Conservation (phyloP, 768 basidiomycete species). For the Lentinula aciculospora region DNA sequence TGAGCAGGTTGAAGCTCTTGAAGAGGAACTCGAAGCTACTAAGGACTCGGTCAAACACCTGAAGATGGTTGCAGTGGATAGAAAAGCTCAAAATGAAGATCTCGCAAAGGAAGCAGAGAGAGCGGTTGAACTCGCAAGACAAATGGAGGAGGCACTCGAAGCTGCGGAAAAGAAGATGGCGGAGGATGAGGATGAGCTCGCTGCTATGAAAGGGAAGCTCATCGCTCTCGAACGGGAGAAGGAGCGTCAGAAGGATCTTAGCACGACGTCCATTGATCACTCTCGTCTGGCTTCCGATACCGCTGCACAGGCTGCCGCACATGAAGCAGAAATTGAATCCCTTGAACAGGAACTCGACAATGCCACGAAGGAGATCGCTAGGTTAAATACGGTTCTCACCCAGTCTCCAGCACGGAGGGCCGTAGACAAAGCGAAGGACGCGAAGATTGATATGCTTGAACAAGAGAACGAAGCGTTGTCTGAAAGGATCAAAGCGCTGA, state of each 20-base stretch:
- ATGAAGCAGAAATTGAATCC: constrained; percentile 53
- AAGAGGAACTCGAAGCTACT: constrained; percentile 44
- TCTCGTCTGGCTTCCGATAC: constrained; percentile 16
- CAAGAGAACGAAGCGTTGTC: constrained; percentile 70
- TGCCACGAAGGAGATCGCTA: constrained; percentile 71
- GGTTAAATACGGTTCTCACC: constrained; percentile 56
- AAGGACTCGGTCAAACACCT: constrained; percentile 40
- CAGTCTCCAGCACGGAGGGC: constrained; percentile 76
- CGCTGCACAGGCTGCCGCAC: constrained; percentile 11
- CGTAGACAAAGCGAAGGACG: constrained; percentile 71
- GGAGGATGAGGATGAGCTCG: constrained; percentile 50
- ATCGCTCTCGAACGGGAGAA: constrained; percentile 53
- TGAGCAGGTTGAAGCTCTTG: constrained; percentile 50
- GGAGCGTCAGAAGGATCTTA: constrained; percentile 32
- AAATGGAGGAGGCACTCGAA: constrained; percentile 74
- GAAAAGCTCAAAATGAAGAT: constrained; percentile 40
- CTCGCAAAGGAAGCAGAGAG: constrained; percentile 49
- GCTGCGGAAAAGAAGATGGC: constrained; percentile 69
- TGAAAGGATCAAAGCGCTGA: constrained; percentile 60
- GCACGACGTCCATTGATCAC: constrained; percentile 19
- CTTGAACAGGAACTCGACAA: constrained; percentile 75
- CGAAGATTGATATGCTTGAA: constrained; percentile 71
- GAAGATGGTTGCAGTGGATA: constrained; percentile 40
- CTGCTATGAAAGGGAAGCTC: constrained; percentile 45
- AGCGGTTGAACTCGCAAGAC: constrained; percentile 49